Base-by-base conservation (phyloP, 2,329 filamentous ascomycete species). In the Phyllosticta capitalensis region DNA sequence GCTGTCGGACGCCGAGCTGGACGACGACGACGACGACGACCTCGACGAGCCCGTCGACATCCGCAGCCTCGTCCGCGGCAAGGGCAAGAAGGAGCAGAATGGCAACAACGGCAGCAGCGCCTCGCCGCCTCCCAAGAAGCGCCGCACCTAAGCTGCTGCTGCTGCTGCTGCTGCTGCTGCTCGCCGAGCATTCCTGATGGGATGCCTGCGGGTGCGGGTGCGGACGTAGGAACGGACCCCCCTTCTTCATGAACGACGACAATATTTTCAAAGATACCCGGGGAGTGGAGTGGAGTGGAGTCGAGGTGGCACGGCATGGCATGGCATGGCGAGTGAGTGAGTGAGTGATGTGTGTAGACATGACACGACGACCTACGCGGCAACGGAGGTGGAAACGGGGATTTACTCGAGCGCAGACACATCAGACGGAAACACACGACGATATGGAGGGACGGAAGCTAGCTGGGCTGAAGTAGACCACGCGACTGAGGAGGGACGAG, bases 1-100 rank as follows among this genome's bases (percentile, higher is more conserved):
- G 62, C 71, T 83, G 51, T 87, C 92, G 63, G 87, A 90, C 65
- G 87, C 90, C 68, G 79, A 81, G 21, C 67, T 75, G 62, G 74
- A 74, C 24, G 72, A 59, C 7, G 54, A 74, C 26, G 71, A 75
- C 70, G 79, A 76, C 9, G 80, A 79, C 7, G 82, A 82, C 12
- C 80, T 79, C 38, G 78, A 77, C 20, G 78, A 80, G 58, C 72
- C 71, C 14, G 67, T 79, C 33, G 77, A 79, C 56, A 78, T 79
- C 60, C 71, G 76, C 22, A 71, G 69, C 6, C 68, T 79, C 19
- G 76, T 79, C 9, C 50, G 26, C 21, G 71, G 73, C 26, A 75
- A 79, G 61, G 79, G 78, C 52, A 78, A 76, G 63, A 79, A 75
- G 67, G 75, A 71, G 73, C 73, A 62, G 58, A 70, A 64, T 54